Conservation (phyloP, 371 early-diverging fungal species). For the Mucor ambiguus region DNA sequence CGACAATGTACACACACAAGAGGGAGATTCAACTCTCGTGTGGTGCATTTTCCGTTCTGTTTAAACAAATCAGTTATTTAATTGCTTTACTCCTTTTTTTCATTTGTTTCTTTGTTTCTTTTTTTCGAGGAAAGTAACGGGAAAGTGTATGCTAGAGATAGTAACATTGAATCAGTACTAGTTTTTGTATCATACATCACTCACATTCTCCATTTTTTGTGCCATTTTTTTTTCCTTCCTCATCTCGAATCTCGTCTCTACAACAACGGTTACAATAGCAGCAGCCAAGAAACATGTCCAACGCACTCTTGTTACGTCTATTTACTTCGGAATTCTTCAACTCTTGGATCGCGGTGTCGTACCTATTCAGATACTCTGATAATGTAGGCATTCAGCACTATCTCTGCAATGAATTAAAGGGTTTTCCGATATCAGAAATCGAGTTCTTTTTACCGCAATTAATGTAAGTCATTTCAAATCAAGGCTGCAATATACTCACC, state of each 20-base stretch:
- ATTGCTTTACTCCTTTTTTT: constrained; percentile 3
- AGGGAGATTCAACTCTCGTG: background rate
- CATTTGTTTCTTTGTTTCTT: background rate
- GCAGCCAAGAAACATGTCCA: constrained; percentile 30
- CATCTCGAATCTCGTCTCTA: background rate
- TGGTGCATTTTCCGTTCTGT: background rate
- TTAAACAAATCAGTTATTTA: constrained; percentile 7
- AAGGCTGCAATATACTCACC: background rate
- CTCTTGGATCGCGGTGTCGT: constrained; percentile 89
- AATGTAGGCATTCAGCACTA: constrained; percentile 91
- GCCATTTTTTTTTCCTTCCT: constrained; percentile 2
- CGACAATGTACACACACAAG: background rate
- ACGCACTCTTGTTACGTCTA: constrained; percentile 68
- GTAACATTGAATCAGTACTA: background rate
- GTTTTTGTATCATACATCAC: background rate
- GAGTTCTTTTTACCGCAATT: constrained; percentile 90
- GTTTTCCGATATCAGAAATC: constrained; percentile 74
- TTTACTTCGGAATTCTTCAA: constrained; percentile 92
- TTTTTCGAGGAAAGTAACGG: background rate
- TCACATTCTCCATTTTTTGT: background rate
- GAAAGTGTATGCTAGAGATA: background rate
- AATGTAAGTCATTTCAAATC: constrained; percentile 50
- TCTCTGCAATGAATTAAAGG: constrained; percentile 82
- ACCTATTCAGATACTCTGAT: constrained; percentile 84
- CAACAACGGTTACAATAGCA: background rate